These are phyloP conservation scores for Iris pallida DNA, from an alignment of 116 monocot genomes.

Conservation along the genomic window DNA sequence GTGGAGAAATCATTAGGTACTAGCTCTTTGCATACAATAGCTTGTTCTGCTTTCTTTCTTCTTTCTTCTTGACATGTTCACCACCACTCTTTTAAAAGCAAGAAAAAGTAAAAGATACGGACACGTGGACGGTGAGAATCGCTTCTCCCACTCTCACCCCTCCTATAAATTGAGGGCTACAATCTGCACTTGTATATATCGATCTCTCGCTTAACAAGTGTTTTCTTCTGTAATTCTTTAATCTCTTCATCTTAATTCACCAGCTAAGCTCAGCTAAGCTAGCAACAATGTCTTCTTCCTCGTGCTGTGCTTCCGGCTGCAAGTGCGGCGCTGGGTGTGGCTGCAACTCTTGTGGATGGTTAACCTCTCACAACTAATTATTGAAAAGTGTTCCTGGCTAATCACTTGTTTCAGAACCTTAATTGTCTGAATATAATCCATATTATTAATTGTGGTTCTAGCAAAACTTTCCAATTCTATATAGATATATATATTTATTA, in stretches of 20 bases:
- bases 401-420: too few relatives aligned
- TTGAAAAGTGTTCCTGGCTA: not conserved
- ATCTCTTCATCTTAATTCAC: constrained; percentile 43
- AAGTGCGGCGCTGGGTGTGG: constrained; percentile 39
- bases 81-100: not conserved
- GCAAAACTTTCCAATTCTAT: too few relatives aligned
- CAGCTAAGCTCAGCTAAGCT: constrained; percentile 24
- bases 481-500: not conserved
- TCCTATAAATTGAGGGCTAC: constrained; percentile 26
- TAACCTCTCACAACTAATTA: not conserved
- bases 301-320: constrained; percentile 55
- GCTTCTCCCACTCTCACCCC: too few relatives aligned
- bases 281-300: not conserved
- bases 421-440: too few relatives aligned
- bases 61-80: too few relatives aligned
- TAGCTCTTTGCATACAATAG: too few relatives aligned
- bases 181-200: not conserved
- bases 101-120: not conserved
- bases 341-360: constrained; percentile 20
- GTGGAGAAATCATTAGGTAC: too few relatives aligned
- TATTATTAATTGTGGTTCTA: not conserved
- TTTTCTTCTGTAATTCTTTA: not conserved
- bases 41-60: too few relatives aligned
- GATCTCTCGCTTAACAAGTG: not conserved
- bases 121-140: constrained; percentile 30